Evolutionary conservation across 441 rosid species (phyloP), one percentile per base, ranked within the genome.

Genomic region (Bocquillonia castaneifolia): DNA sequence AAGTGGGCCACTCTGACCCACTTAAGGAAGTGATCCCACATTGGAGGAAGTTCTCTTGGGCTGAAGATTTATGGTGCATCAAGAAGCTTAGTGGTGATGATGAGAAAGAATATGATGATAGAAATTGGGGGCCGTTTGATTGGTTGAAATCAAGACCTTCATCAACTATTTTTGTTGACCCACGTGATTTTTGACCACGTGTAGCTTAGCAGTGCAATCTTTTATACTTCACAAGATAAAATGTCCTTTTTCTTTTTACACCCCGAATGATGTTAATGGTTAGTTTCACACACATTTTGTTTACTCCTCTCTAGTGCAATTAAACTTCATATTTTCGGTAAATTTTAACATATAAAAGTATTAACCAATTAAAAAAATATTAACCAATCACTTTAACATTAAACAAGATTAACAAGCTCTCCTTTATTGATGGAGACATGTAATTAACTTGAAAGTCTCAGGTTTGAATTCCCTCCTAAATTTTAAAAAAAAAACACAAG

Each of bases 51-150:
- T 63, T 90, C 36, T 88, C 90, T 0, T 81, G 83, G 92, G 72
- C 87, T 2, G 91, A 84, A 70, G 91, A 89, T 71, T 52, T 86
- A 7, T 90, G 93, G 93, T 90, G 88, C 76, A 76, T 88, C 60
- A 90, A 88, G 81, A 85, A 74, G 59, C 74, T 90, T 8, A 57
- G 7, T 6, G 54, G 7, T 22, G 61, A 22, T 20, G 60, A 25
- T 0, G 75, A 34, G 18, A 55, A 58, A 14, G 9, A 67, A 10
- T 71, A 50, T 18, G 53, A 6, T 29, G 64, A 44, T 67, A 66
- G 54, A 22, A 68, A 26, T 62, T 44, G 54, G 72, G 75, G 62
- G 48, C 70, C 64, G 52, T 82, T 63, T 0, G 85, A 89, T 65
- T 84, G 92, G 90, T 72, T 59, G 42, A 81, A 58, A 26, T 82